Base-by-base conservation (phyloP, 2,329 filamentous ascomycete species). In the Teratosphaeria destructans region DNA sequence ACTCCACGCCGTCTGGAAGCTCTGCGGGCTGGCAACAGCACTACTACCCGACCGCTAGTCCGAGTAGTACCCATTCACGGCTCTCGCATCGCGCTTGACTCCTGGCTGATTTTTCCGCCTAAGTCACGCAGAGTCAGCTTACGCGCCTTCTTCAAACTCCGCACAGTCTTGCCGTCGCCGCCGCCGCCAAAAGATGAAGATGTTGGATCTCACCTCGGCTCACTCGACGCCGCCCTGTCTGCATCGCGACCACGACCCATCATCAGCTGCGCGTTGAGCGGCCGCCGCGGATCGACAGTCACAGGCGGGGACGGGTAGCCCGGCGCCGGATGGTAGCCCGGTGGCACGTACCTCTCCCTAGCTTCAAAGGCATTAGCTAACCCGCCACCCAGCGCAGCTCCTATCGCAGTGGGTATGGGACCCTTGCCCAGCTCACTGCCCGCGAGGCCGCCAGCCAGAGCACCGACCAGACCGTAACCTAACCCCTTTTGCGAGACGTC, bases 341-440 rank as follows among this genome's bases (percentile, higher is more conserved):
- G 7, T 52, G 59, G 59, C 35, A 66, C 65, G 58, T 66, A 69
- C 66, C 66, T 67, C 62, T 68, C 64, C 59, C 68, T 67, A 57
- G 65, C 66, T 67, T 68, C 66, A 59, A 65, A 66, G 47, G 62
- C 62, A 58, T 70, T 68, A 66, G 68, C 70, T 55, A 65, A 64
- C 23, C 67, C 55, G 54, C 66, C 67, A 57, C 70, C 69, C 47
- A 70, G 58, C 39, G 65, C 62, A 53, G 64, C 66, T 37, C 67
- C 70, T 23, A 69, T 57, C 26, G 64, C 65, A 32, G 64, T 63
- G 23, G 66, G 64, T 23, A 68, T 34, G 26, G 60, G 58, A 26
- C 66, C 66, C 54, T 68, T 66, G 26, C 65, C 68, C 34, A 70
- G 52, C 37, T 67, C 67, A 57, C 59, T 66, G 10, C 68, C 69